phyloP scores from a whole-genome alignment of 2,329 filamentous ascomycete genomes.

The Alternaria hordeiaustralica region DNA sequence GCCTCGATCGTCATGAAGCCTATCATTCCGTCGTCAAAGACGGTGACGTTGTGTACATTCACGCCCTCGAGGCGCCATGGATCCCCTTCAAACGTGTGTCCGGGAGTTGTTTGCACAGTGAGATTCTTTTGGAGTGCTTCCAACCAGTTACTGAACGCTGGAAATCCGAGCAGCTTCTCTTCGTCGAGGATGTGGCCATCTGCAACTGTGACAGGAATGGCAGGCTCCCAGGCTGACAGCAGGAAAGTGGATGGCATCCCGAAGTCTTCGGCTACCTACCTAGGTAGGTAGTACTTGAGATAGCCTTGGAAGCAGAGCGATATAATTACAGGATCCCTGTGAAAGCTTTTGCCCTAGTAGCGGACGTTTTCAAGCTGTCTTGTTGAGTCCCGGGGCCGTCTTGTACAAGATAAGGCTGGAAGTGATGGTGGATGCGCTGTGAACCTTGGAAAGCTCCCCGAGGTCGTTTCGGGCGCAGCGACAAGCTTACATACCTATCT shows the following conservation, averaged over 20 bases:
- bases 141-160: background rate
- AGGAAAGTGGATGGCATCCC: background rate
- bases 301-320: too few relatives aligned
- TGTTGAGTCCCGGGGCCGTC: too few relatives aligned
- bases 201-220: background rate
- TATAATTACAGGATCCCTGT: too few relatives aligned
- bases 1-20: background rate
- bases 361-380: too few relatives aligned
- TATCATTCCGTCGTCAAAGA: conserved; percentile 49
- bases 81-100: background rate
- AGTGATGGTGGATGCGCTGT: too few relatives aligned
- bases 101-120: background rate
- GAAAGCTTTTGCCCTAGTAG: too few relatives aligned
- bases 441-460: too few relatives aligned
- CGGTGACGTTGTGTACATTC: background rate
- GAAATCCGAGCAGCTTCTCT: background rate
- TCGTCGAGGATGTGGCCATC: background rate
- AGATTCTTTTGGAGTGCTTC: background rate
- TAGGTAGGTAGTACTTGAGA: too few relatives aligned
- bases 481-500: too few relatives aligned
- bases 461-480: too few relatives aligned
- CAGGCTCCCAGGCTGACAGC: background rate
- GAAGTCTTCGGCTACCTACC: too few relatives aligned
- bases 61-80: background rate
- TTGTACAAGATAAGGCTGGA: too few relatives aligned